A percentile compares a stretch with the other conserved stretches of the same genome.
Evolutionary conservation across 1,284 basidiomycete species (phyloP).

Genomic region (Sporisorium iseilematis-ciliati): DNA sequence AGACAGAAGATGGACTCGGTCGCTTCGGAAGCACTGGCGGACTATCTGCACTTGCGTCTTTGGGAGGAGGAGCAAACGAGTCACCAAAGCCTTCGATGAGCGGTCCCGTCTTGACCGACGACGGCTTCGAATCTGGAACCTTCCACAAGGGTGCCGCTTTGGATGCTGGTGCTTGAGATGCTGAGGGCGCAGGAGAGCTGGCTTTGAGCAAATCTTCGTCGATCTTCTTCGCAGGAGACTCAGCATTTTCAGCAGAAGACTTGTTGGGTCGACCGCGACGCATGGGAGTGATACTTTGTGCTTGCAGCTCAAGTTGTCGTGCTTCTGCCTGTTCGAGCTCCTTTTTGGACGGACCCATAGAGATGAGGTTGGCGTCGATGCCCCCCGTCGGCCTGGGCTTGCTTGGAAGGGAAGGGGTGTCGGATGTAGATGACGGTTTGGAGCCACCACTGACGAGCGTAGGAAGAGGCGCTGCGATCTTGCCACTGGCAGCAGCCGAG

Average conservation of each 20-base stretch:
- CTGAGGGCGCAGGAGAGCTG: conserved; percentile 9
- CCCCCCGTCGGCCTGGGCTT: conserved; percentile 20
- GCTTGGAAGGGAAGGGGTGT: background rate
- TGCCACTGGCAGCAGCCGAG: conserved; percentile 38
- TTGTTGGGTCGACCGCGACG: conserved; percentile 69
- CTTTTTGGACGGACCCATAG: conserved; percentile 44
- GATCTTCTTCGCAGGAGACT: conserved; percentile 18
- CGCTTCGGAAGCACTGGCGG: conserved; percentile 30
- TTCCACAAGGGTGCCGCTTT: conserved; percentile 20
- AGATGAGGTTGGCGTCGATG: conserved; percentile 48
- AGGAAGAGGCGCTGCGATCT: conserved; percentile 44
- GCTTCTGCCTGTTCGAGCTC: conserved; percentile 52
- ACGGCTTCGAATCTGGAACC: conserved; percentile 17
- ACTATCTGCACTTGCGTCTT: conserved; percentile 3
- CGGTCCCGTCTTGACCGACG: conserved; percentile 30
- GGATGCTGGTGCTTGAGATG: conserved; percentile 1
- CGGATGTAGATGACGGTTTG: conserved; percentile 1
- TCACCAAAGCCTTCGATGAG: conserved; percentile 47
- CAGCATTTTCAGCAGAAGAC: conserved; percentile 15
- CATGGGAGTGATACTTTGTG: conserved; percentile 69
- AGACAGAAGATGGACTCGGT: conserved; percentile 19
- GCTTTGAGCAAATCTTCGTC: conserved; percentile 16
- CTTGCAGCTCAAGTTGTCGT: conserved; percentile 47
- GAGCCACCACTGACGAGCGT: conserved; percentile 25
- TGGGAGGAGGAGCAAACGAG: conserved; percentile 29